Evolutionary conservation across 352 stramenopile species (phyloP), one percentile per base, ranked within the genome.

Genomic region (Globisporangium uncinulatum): DNA sequence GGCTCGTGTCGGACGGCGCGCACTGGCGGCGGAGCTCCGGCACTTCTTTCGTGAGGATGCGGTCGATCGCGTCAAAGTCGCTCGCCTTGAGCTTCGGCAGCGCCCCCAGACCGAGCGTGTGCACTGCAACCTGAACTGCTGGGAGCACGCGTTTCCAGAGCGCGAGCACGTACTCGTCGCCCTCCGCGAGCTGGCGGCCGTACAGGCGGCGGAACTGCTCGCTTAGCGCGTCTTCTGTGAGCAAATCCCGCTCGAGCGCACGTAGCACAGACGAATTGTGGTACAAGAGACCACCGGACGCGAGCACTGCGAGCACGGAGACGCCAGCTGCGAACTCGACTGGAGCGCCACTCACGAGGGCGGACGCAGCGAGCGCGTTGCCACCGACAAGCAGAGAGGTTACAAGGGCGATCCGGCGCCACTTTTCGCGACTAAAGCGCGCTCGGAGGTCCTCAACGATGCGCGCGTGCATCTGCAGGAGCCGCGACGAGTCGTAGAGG

Each of bases 91-190:
- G 71, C 70, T 96, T 96, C 14, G 85, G 81, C 56, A 97, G 61
- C n/a, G 78, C 77, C 58, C 70, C 73, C 42, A 97, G 81, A 15
- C 89, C 88, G 5, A 96, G 67, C 36, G 90, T 96, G 58, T 93
- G 73, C 39, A 97, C 67, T 20, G 88, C 86, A 9, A 96, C 70
- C 65, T 94, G 84, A 3, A 97, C 70, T 17, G 76, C 74, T 13
- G 86, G 84, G 15, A 89, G 67, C 61, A 98, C 91, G 45, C 90
- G 85, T 61, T 94, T 90, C 94, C 94, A 98, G n/a, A 97, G 65
- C 15, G 86, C 94, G 21, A 96, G 72, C 50, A 98, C 92, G 64
- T 98, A 99, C 73, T 99, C 97, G 67, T 99, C 97, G 51, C 90
- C 93, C 53, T 99, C 96, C 15, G 86, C 89, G n/a, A 99, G 74